Percentiles rank a stretch among this genome's conserved stretches.
phyloP scores from a whole-genome alignment of 2,329 filamentous ascomycete genomes.

The Clarireedia homoeocarpa region DNA sequence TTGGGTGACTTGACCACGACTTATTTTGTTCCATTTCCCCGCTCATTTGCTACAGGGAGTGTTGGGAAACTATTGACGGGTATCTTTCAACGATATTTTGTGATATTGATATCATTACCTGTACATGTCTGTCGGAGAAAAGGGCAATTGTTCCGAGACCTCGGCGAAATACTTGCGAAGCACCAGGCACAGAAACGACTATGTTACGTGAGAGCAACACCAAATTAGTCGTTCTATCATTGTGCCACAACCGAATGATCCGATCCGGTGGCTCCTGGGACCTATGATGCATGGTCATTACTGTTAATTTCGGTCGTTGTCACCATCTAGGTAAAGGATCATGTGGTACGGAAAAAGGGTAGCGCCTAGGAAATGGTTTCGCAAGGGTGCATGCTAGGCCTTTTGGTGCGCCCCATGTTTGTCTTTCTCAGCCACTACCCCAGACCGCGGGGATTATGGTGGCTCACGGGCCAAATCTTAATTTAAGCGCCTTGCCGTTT shows the following conservation, averaged over 20 bases:
- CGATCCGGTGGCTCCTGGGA: constrained; percentile 1
- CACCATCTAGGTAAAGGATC: neutral
- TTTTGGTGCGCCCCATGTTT: neutral
- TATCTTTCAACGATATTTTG: neutral
- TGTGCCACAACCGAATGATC: constrained; percentile 1
- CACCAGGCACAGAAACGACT: too few relatives aligned
- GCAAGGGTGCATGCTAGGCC: neutral
- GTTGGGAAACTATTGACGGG: neutral
- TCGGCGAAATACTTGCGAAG: neutral
- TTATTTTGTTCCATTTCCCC: neutral
- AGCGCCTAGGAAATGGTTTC: neutral
- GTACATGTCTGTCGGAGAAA: neutral
- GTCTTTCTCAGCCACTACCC: neutral
- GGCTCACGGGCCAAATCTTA: neutral
- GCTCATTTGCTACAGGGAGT: too few relatives aligned
- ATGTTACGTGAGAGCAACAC: neutral
- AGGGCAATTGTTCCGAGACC: neutral
- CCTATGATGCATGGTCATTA: neutral
- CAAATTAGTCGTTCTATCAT: neutral
- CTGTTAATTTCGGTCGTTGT: neutral
- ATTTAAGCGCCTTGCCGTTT: neutral
- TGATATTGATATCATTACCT: neutral
- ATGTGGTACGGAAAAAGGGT: neutral
- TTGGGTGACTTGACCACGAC: neutral
- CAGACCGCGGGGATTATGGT: neutral